Evolutionary conservation across 352 stramenopile genomes (phyloP).

Genomic region (Blastocystis sp.): DNA sequence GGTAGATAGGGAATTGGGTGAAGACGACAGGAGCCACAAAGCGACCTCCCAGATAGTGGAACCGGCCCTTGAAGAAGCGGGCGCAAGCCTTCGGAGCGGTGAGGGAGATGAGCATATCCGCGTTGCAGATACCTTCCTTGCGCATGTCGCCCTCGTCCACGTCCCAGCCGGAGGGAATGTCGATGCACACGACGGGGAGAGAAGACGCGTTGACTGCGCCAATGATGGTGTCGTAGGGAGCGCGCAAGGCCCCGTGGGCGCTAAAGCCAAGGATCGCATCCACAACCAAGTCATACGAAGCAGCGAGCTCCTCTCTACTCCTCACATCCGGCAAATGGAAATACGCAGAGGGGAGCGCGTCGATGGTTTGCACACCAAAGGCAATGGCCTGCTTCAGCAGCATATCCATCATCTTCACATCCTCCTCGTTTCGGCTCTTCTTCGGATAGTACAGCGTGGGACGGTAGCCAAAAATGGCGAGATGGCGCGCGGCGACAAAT

Average conservation of each 20-base stretch:
- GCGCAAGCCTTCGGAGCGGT: constrained; percentile 91
- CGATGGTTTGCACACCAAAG: constrained; percentile 71
- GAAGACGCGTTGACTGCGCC: constrained; percentile 36
- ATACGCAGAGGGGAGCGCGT: constrained; percentile 48
- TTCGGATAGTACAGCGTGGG: constrained; percentile 91
- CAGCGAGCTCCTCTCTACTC: constrained; percentile 74
- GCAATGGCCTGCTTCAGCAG: constrained; percentile 74
- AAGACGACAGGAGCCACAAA: constrained; percentile 82
- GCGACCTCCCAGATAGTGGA: constrained; percentile 91
- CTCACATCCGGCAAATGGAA: constrained; percentile 7
- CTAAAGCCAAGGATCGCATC: constrained; percentile 98
- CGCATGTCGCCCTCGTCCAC: constrained; percentile 82
- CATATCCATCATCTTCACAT: constrained; percentile 76
- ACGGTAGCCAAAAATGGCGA: constrained; percentile 92
- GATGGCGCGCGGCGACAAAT: constrained; percentile 92
- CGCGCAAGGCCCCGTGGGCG: constrained; percentile 82
- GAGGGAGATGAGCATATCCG: constrained; percentile 90
- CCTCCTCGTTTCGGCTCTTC: constrained; percentile 74
- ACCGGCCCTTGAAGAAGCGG: constrained; percentile 79
- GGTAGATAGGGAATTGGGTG: constrained; percentile 76
- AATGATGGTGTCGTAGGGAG: constrained; percentile 86
- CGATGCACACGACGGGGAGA: constrained; percentile 87
- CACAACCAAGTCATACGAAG: constrained; percentile 85
- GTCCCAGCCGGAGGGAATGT: constrained; percentile 96
- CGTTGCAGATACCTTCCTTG: constrained; percentile 78